Base-by-base conservation (phyloP, 495 filamentous ascomycete species). In the Trichoderma virens region DNA sequence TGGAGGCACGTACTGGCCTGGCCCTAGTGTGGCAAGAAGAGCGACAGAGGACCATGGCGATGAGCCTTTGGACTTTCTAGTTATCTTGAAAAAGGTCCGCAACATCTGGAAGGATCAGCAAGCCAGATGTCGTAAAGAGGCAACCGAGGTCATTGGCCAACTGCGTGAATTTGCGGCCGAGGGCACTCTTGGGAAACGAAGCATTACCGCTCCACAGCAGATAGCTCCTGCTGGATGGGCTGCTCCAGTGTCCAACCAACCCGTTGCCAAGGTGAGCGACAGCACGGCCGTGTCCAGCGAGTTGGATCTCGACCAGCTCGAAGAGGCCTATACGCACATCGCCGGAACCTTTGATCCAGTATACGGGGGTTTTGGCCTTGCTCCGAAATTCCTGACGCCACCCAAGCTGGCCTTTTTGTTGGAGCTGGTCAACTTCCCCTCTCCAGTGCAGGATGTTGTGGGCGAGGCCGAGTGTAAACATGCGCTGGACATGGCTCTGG, bases 1-100 rank as follows among this genome's bases (percentile, higher is more conserved):
- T 74, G 95, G 95, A 59, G 95, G 92, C 25, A 97, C 94, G 35
- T 98, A 98, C 73, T 97, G 91, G 90, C 92, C 94, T 11, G 92
- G 92, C 2, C 78, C 79, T 72, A 73, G 35, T 61, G 38, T 27
- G 34, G 62, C n/a, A 54, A 62, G 54, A 68, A 75, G 23, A 72
- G 67, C 13, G 76, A 76, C 7, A 41, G 64, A 32, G 3, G 62
- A 27, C 39, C 62, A 62, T 8, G 64, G 65, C 66, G 80, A 82
- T 11, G 86, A 86, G 30, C 81, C 84, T 7, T 82, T 87, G 51
- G 82, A 86, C 34, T 94, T 97, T 67, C 78, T 95, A 20, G 85
- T 88, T 38, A 93, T 98, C 25, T 76, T 96, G 34, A 80, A 90
- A 65, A 97, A 94, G 73, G 79, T 98, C 54, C 79, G 85, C 5